A percentile compares a stretch with the other conserved stretches of the same genome.
Conservation (phyloP, 805 yeast species). For the Teunomyces lycoperdinae region DNA sequence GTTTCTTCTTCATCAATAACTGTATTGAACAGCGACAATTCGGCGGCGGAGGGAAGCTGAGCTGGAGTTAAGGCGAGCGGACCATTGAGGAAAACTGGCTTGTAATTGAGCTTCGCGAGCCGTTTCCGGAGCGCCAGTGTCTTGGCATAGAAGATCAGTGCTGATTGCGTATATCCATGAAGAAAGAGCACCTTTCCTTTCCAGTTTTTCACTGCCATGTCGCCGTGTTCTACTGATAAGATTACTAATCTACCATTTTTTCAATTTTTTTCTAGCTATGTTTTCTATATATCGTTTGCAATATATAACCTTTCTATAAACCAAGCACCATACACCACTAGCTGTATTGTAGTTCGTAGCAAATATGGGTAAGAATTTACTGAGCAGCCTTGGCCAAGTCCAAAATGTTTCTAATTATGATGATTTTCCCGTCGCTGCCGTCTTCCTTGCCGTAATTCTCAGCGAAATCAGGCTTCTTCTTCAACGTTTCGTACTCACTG, state of each 20-base stretch:
- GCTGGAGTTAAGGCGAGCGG: slow-evolving; percentile 64
- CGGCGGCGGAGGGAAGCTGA: slow-evolving; percentile 72
- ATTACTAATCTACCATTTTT: not conserved
- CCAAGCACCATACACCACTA: too few relatives aligned
- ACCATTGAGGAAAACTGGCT: slow-evolving; percentile 75
- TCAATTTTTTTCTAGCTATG: not conserved
- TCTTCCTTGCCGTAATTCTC: slow-evolving; percentile 36
- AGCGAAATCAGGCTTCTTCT: slow-evolving; percentile 24
- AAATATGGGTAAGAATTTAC: not conserved
- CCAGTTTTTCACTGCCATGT: slow-evolving; percentile 8
- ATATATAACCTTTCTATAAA: not conserved
- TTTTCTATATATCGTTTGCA: not conserved
- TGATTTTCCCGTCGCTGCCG: slow-evolving; percentile 32
- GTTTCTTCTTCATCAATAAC: slow-evolving; percentile 34
- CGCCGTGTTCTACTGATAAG: too few relatives aligned
- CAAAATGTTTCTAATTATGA: slow-evolving; percentile 54
- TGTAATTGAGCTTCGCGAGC: slow-evolving; percentile 61
- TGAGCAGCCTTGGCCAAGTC: slow-evolving; percentile 37
- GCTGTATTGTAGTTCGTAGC: too few relatives aligned
- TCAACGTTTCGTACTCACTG: slow-evolving; percentile 43
- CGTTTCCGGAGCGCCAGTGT: slow-evolving; percentile 85
- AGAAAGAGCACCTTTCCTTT: slow-evolving; percentile 69
- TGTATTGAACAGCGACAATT: slow-evolving; percentile 47
- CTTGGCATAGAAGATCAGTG: slow-evolving; percentile 79
- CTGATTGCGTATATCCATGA: slow-evolving; percentile 89